phyloP scores from a whole-genome alignment of 331 rosid species.

The Quercus tomentella region DNA sequence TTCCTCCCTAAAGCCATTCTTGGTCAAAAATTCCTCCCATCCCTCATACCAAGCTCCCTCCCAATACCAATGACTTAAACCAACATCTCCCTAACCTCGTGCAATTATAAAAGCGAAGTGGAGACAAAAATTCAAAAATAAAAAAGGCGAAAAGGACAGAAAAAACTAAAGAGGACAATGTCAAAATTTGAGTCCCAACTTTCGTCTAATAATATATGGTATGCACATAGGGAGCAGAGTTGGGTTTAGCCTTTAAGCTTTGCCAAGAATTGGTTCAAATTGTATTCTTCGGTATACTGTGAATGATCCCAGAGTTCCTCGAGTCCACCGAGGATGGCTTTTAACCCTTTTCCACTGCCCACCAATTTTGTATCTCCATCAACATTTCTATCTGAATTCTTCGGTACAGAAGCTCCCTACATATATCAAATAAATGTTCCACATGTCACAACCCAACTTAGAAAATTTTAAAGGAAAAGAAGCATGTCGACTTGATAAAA shows the following conservation, averaged over 20 bases:
- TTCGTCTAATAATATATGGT: constrained; percentile 30
- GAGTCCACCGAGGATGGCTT: constrained; percentile 90
- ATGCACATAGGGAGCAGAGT: constrained; percentile 54
- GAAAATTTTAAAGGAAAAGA: not conserved
- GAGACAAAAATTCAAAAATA: constrained; percentile 23
- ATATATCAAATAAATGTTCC: not conserved
- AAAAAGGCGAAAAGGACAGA: constrained; percentile 19
- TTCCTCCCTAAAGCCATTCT: not conserved
- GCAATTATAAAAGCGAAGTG: not conserved
- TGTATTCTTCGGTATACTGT: constrained; percentile 92
- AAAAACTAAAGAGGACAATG: constrained; percentile 25
- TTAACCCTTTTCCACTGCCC: constrained; percentile 79
- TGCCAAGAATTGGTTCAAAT: constrained; percentile 76
- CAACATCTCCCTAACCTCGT: not conserved
- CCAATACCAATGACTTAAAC: not conserved
- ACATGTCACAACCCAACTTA: not conserved
- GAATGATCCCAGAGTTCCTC: constrained; percentile 98
- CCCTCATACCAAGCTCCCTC: not conserved
- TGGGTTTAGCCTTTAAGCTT: constrained; percentile 74
- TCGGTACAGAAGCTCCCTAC: constrained; percentile 58
- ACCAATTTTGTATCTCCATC: constrained; percentile 52
- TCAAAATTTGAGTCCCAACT: constrained; percentile 68
- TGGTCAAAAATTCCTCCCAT: not conserved
- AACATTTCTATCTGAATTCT: constrained; percentile 36
- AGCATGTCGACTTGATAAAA: not conserved